These are phyloP conservation scores for Globisporangium nagaii DNA, from an alignment of 352 stramenopile genomes.

Conservation along the genomic window DNA sequence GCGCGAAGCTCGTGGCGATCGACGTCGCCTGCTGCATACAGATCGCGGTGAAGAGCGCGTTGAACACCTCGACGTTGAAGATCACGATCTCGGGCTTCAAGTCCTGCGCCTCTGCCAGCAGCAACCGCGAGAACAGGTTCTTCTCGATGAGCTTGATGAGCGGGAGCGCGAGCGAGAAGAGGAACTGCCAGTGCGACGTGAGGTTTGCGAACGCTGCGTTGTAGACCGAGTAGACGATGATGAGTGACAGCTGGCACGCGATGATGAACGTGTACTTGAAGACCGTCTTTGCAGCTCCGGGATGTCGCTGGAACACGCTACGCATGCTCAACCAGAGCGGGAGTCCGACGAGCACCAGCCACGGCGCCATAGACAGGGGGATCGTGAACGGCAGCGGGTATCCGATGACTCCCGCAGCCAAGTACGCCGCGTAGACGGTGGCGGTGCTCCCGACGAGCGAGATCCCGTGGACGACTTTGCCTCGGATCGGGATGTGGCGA, in stretches of 20 bases:
- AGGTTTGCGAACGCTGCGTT: slow-evolving; percentile 17
- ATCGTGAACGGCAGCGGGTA: slow-evolving; percentile 30
- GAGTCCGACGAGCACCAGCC: too few relatives aligned
- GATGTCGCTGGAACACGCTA: background rate
- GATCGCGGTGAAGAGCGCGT: slow-evolving; percentile 19
- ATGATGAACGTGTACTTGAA: too few relatives aligned
- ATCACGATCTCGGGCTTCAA: slow-evolving; percentile 20
- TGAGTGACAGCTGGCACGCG: too few relatives aligned
- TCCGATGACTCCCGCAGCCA: too few relatives aligned
- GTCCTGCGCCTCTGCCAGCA: slow-evolving; percentile 17
- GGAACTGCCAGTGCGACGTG: background rate
- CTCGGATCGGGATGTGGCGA: too few relatives aligned
- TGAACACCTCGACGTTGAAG: slow-evolving; percentile 20
- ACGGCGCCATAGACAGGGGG: too few relatives aligned
- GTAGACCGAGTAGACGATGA: slow-evolving; percentile 20
- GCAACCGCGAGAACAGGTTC: slow-evolving; percentile 21
- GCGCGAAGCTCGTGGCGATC: slow-evolving; percentile 9
- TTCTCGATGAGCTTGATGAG: slow-evolving; percentile 17
- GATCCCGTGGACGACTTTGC: too few relatives aligned
- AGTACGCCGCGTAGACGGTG: slow-evolving; percentile 1
- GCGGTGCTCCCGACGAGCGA: background rate
- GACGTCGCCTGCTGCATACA: slow-evolving; percentile 20
- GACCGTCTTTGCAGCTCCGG: slow-evolving; percentile 4
- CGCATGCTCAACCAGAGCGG: too few relatives aligned
- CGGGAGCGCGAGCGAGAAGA: slow-evolving; percentile 12